Conservation (phyloP, 202 grass and related monocot species). For the Sporobolus alterniflorus region DNA sequence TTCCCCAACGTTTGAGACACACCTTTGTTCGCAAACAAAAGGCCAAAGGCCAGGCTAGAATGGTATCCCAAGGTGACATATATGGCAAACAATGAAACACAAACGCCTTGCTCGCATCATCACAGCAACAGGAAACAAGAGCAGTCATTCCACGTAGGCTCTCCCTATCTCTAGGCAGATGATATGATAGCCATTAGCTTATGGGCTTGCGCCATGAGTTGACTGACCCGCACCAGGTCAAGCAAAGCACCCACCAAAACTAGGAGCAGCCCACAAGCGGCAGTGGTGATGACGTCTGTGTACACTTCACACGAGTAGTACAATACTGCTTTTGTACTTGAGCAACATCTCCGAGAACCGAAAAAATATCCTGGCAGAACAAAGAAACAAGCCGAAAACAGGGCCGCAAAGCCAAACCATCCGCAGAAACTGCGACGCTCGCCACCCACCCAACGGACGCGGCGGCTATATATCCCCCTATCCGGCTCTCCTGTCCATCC, state of each 20-base stretch:
- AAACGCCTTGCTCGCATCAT: slow-evolving; percentile 18
- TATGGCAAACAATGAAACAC: neutral
- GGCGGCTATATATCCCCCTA: slow-evolving; percentile 39
- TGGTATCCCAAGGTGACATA: neutral
- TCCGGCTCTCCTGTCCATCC: neutral
- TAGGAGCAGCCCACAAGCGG: neutral
- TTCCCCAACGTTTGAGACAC: neutral
- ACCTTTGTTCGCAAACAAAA: neutral
- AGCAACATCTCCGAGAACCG: neutral
- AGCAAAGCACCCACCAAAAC: neutral
- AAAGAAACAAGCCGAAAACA: no score
- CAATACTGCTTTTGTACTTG: neutral
- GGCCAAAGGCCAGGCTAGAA: neutral
- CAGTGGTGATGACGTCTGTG: no score
- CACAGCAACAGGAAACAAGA: slow-evolving; percentile 22
- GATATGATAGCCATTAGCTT: neutral
- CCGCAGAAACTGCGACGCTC: neutral
- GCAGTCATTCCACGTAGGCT: neutral
- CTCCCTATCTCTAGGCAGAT: no score
- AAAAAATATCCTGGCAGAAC: neutral
- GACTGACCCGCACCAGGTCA: slow-evolving; percentile 12
- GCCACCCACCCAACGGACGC: slow-evolving; percentile 11
- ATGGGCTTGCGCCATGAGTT: neutral
- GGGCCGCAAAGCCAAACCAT: no score
- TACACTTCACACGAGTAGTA: neutral